Evolutionary conservation across 106 monocot species (phyloP), one percentile per base, ranked within the genome.

Genomic region (Dioscorea alata): DNA sequence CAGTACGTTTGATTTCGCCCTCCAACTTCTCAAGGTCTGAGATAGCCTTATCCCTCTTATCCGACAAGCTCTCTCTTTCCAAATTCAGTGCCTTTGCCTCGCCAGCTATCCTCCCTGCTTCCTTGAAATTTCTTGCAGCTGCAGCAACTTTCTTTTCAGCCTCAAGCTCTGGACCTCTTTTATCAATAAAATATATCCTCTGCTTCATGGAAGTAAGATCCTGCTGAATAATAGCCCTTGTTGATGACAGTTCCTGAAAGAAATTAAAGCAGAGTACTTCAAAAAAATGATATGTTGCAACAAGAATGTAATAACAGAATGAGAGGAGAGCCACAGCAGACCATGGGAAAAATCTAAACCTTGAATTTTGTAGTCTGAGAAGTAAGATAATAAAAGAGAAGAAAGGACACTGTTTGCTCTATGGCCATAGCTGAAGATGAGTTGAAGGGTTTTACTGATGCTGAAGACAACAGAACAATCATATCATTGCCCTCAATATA

Each of bases 101-200:
- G 16, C 85, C 78, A 73, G 92, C 84, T 73, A 93, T 78, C 42
- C 97, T 62, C 15, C 85, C 83, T 4, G 97, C 97, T 81, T 99
- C 92, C 80, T 90, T 99, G 61, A 99, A 99, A 74, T 92, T 99
- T 54, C 92, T 80, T 49, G 90, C 89, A 50, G 97, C 89, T 23
- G 97, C 97, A 25, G 92, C 97, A 58, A 78, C 89, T 76, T 87
- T 97, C 85, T 97, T 97, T 79, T 97, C 97, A 48, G 89, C 87
- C 77, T 97, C 97, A 42, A 97, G 79, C 60, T 97, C 97, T 22
- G 97, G 97, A 0, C 80, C 82, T 63, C 89, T 86, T 82, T 87
- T 92, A 61, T 97, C 92, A 28, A 92, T 92, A 72, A 89, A 99
- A 60, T 57, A 68, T 61, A 87, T 75, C 67, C 92, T 84, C 76